Evolutionary conservation across 371 early-diverging fungal genomes (phyloP), one percentile per base, ranked within the genome.

Genomic region (Nematocida sp.): DNA sequence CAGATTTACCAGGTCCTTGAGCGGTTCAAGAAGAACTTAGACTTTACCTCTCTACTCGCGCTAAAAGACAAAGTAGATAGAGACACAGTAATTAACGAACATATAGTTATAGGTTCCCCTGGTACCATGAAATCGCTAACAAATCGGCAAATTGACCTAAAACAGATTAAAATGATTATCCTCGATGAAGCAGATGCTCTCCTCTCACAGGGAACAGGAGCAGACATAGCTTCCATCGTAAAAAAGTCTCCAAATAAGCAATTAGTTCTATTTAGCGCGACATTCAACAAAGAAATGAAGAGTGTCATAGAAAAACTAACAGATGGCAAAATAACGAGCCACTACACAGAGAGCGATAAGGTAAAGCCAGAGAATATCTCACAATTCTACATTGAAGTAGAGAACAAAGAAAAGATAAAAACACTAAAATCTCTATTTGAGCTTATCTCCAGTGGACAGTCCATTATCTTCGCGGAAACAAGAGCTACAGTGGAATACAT

Each of bases 361-460:
- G 84, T 93, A 2, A 91, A 91, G 2, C 94, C 96, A 20, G 92
- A 92, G 28, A 89, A 88, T 0, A 96, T 97, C 82, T 90, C 90
- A 79, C 94, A 95, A 85, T 91, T 91, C 78, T 95, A 93, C 84
- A 90, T 96, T 87, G 92, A 94, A 82, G 91, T 93, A 80, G 82
- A 84, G 26, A 79, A 78, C 56, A 85, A 84, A 68, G 86, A 88
- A 53, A 86, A 87, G 80, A 55, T 94, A 49, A 94, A 42, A 86
- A 91, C 38, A 92, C 93, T 81, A 88, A 92, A 33, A 87, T 92
- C 48, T 88, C 88, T 77, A 84, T 89, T 26, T 93, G 86, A 93
- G 35, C 13, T 65, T 26, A 47, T 82, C 68, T 60, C 77, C 35
- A 49, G 51, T 77, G 92, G 93, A 26, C 97, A 96, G 85, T 90